Percentiles rank a stretch among this genome's conserved stretches.
These are phyloP conservation scores for Pythium brassicae DNA, from an alignment of 352 stramenopile genomes.

Conservation along the genomic window DNA sequence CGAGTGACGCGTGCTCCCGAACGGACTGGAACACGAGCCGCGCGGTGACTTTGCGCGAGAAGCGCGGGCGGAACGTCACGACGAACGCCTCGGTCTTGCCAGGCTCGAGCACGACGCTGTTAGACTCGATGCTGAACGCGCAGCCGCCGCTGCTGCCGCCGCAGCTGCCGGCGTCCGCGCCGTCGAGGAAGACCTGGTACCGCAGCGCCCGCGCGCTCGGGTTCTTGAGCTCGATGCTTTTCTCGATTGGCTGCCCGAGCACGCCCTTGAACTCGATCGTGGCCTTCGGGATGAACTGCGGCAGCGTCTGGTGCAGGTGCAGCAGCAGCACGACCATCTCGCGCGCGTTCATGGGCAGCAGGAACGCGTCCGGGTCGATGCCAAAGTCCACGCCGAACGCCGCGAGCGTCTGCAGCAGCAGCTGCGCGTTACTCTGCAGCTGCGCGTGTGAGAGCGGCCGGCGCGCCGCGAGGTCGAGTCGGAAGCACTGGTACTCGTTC, in stretches of 20 bases:
- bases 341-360: slow-evolving; percentile 49
- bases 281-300: slow-evolving; percentile 90
- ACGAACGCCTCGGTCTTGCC: slow-evolving; percentile 68
- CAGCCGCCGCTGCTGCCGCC: slow-evolving; percentile 8
- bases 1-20: slow-evolving; percentile 25
- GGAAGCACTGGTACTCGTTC: slow-evolving; percentile 72
- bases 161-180: neutral
- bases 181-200: slow-evolving; percentile 90
- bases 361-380: slow-evolving; percentile 43
- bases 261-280: slow-evolving; percentile 91
- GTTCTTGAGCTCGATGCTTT: slow-evolving; percentile 94
- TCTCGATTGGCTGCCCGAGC: slow-evolving; percentile 84
- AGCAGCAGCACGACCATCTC: slow-evolving; percentile 85
- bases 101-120: slow-evolving; percentile 69
- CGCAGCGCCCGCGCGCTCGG: slow-evolving; percentile 71
- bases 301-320: slow-evolving; percentile 88
- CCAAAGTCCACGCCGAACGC: slow-evolving; percentile 83
- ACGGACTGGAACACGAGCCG: slow-evolving; percentile 86
- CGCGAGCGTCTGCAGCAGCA: slow-evolving; percentile 55
- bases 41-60: slow-evolving; percentile 83
- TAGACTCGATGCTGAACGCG: slow-evolving; percentile 76
- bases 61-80: slow-evolving; percentile 80
- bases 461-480: slow-evolving; percentile 21
- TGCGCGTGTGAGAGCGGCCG: slow-evolving; percentile 20
- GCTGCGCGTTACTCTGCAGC: slow-evolving; percentile 47